phyloP scores from a whole-genome alignment of 176 grass and related monocot genomes.

The Zoysia pacifica region DNA sequence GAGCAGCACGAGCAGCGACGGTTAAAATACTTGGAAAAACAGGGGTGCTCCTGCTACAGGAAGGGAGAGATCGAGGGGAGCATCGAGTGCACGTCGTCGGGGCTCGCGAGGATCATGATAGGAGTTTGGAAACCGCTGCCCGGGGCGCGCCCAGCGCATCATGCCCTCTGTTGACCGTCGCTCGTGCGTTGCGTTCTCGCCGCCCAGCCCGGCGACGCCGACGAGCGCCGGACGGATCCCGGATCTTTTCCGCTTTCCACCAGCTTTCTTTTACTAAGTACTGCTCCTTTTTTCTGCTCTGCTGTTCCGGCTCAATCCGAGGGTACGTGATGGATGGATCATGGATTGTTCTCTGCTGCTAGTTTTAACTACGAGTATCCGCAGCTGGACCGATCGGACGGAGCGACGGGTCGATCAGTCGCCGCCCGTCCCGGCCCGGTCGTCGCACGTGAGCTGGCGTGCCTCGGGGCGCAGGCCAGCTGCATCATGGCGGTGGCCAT shows the following conservation, averaged over 20 bases:
- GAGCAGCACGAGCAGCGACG: not conserved
- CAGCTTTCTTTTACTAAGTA: no score
- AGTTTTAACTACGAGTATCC: no score
- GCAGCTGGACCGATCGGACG: not conserved
- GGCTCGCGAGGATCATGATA: slow-evolving; percentile 30
- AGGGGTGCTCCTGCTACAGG: not conserved
- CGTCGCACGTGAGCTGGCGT: not conserved
- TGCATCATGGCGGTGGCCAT: not conserved
- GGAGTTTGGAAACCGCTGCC: slow-evolving; percentile 25
- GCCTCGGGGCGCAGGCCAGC: not conserved
- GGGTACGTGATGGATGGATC: not conserved
- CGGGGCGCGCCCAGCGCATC: slow-evolving; percentile 10
- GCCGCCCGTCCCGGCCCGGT: not conserved
- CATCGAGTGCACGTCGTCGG: slow-evolving; percentile 17
- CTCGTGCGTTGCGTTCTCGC: not conserved
- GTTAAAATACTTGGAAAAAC: not conserved
- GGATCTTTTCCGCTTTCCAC: no score
- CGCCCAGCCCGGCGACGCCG: not conserved
- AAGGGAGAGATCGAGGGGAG: not conserved
- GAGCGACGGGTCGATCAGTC: not conserved
- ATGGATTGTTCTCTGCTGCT: slow-evolving; percentile 31
- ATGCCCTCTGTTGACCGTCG: slow-evolving; percentile 31
- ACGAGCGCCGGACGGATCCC: not conserved
- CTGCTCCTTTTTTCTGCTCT: no score
- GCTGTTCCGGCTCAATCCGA: no score